Conservation (phyloP, 495 filamentous ascomycete genomes). For the Echria macrotheca region DNA sequence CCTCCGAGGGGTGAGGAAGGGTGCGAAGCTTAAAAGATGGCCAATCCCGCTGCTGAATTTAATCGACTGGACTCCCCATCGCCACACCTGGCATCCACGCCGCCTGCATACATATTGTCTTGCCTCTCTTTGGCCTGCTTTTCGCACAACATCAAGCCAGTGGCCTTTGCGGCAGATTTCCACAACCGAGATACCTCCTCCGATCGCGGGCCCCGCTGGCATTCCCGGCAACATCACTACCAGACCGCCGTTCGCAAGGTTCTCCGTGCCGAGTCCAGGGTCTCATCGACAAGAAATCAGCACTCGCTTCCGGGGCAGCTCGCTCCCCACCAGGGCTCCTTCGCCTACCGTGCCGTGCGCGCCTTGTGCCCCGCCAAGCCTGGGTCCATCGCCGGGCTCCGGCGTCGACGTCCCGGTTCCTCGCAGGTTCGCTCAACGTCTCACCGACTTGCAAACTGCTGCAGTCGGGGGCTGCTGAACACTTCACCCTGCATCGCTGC, state of each 20-base stretch:
- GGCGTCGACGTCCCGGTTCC: neutral
- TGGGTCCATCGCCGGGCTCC: neutral
- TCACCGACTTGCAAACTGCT: slow-evolving; percentile 21
- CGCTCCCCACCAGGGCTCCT: no score
- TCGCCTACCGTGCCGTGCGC: neutral
- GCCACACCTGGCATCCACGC: no score
- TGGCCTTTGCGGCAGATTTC: no score
- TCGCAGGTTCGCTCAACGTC: slow-evolving; percentile 1
- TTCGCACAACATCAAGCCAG: neutral
- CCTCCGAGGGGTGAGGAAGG: no score
- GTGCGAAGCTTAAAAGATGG: no score
- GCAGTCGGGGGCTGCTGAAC: slow-evolving; percentile 17
- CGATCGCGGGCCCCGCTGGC: neutral
- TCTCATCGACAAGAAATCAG: slow-evolving; percentile 1
- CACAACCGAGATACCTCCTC: no score
- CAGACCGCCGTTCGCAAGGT: neutral
- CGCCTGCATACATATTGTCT: no score
- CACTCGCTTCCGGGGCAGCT: neutral
- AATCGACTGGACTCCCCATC: no score
- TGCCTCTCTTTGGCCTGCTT: neutral
- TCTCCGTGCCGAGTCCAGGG: neutral
- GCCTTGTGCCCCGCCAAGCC: neutral
- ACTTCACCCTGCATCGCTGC: slow-evolving; percentile 21
- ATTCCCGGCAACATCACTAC: no score
- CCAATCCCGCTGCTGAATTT: no score